phyloP scores from a whole-genome alignment of 148 eudicot species.

The Arctostaphylos glauca region DNA sequence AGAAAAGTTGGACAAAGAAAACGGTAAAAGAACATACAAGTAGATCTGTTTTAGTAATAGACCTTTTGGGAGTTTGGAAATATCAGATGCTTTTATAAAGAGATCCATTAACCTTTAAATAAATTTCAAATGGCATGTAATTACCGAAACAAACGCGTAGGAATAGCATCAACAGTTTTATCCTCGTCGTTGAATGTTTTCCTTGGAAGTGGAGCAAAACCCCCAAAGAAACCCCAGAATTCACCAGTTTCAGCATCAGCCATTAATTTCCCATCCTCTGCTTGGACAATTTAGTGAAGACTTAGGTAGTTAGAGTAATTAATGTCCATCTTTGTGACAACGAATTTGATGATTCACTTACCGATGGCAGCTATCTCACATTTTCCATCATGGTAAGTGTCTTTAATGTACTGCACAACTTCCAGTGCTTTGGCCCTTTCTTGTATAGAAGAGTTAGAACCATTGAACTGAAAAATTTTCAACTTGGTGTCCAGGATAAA shows the following conservation, averaged over 20 bases:
- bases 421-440: conserved; percentile 99
- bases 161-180: conserved; percentile 38
- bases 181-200: conserved; percentile 58
- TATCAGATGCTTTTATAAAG: not conserved
- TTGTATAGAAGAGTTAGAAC: conserved; percentile 91
- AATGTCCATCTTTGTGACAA: not conserved
- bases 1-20: not conserved
- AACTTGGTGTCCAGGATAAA: conserved; percentile 85
- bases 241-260: conserved; percentile 97
- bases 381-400: conserved; percentile 89
- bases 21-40: not conserved
- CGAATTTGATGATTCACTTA: conserved; percentile 28
- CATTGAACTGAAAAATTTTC: conserved; percentile 92
- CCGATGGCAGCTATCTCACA: conserved; percentile 94
- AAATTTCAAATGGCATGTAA: conserved; percentile 1
- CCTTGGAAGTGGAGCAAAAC: conserved; percentile 97
- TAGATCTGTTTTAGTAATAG: not conserved
- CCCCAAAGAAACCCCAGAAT: conserved; percentile 99
- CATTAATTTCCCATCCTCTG: conserved; percentile 96
- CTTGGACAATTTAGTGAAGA: conserved; percentile 11
- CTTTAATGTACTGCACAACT: conserved; percentile 92
- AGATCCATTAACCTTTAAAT: not conserved
- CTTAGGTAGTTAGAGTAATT: not conserved
- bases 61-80: not conserved
- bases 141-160: conserved; percentile 72